phyloP scores from a whole-genome alignment of 371 early-diverging fungal genomes.

The Mucor circinelloides region DNA sequence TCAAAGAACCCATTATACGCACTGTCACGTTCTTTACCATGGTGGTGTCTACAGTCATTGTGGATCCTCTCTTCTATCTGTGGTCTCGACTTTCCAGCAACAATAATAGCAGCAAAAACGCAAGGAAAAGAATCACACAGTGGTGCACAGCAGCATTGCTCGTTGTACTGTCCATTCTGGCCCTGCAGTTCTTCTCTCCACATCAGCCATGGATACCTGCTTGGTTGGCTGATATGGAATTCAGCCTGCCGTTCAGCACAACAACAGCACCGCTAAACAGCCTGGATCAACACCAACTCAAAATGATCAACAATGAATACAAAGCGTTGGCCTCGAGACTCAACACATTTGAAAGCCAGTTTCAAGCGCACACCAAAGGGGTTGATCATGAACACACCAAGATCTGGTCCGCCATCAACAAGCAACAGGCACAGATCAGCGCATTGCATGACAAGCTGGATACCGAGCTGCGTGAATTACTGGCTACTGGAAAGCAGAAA shows the following conservation, averaged over 20 bases:
- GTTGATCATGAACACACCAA: background rate
- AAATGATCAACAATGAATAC: background rate
- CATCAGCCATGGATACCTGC: background rate
- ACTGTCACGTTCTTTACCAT: constrained; percentile 22
- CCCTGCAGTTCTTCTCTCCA: background rate
- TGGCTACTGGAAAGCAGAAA: background rate
- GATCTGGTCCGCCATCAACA: background rate
- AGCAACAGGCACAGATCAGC: background rate
- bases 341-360: background rate
- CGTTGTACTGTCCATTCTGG: background rate
- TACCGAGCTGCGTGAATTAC: background rate
- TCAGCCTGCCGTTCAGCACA: background rate
- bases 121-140: background rate
- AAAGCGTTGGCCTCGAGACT: background rate
- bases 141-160: background rate
- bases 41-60: constrained; percentile 15
- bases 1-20: constrained; percentile 25
- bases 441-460: background rate
- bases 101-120: background rate
- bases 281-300: background rate
- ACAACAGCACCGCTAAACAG: background rate
- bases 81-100: background rate
- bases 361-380: background rate
- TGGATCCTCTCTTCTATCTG: constrained; percentile 10
- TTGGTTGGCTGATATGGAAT: background rate